Conservation (phyloP, 2,329 filamentous ascomycete genomes). For the Ophiocordyceps camponoti-leonardi region DNA sequence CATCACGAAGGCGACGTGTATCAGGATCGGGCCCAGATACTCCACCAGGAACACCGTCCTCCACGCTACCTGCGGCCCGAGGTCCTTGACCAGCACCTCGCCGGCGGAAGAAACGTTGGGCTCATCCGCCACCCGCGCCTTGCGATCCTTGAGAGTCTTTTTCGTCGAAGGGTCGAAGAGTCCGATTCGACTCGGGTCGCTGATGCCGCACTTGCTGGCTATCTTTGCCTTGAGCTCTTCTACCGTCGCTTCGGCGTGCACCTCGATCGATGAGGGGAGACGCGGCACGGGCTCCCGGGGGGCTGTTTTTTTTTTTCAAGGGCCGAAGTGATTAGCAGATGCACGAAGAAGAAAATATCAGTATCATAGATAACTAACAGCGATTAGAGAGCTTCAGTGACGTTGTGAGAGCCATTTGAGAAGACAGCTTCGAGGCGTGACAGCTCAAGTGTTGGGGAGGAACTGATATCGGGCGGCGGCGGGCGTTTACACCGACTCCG, state of each 20-base stretch:
- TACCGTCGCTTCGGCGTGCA: conserved; percentile 33
- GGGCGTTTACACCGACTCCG: no score
- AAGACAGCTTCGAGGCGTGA: no score
- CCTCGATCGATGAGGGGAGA: conserved; percentile 32
- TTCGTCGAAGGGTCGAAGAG: conserved; percentile 42
- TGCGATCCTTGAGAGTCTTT: conserved; percentile 46
- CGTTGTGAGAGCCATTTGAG: conserved; percentile 13
- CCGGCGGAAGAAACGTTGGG: conserved; percentile 27
- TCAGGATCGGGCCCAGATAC: conserved; percentile 79
- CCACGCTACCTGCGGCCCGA: conserved; percentile 85
- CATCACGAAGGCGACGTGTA: conserved; percentile 60
- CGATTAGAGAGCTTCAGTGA: conserved; percentile 24
- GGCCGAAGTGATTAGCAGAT: neutral
- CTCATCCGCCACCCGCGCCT: conserved; percentile 31
- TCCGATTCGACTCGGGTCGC: conserved; percentile 44
- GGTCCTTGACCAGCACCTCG: conserved; percentile 75
- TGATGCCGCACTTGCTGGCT: conserved; percentile 30
- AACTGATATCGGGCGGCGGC: no score
- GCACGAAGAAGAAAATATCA: neutral
- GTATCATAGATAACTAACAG: conserved; percentile 4
- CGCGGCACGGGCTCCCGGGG: conserved; percentile 34
- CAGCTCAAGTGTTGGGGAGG: no score
- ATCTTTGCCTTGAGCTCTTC: conserved; percentile 41
- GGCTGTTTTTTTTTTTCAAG: conserved; percentile 11
- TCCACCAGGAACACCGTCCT: conserved; percentile 88